These are phyloP conservation scores for Bipolaris bicolor DNA, from an alignment of 2,329 filamentous ascomycete genomes.

Conservation along the genomic window DNA sequence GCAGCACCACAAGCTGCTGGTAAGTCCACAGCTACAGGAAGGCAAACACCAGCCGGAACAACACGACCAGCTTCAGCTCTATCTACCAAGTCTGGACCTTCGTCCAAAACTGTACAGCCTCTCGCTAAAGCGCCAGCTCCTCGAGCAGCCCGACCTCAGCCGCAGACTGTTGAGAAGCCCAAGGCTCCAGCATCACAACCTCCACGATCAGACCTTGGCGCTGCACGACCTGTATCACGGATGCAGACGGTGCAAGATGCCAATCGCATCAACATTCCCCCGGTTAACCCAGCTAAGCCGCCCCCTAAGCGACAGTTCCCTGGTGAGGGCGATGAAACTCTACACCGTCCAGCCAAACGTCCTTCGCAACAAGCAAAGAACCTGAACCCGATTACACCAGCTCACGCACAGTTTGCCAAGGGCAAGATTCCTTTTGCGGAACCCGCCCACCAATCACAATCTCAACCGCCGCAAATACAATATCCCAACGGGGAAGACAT, in stretches of 20 bases:
- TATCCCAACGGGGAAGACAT: conserved; percentile 91
- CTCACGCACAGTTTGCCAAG: conserved; percentile 78
- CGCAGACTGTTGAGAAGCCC: conserved; percentile 72
- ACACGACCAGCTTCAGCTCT: conserved; percentile 40
- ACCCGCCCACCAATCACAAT: conserved; percentile 57
- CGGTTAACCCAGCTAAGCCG: conserved; percentile 71
- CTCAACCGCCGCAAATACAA: conserved; percentile 65
- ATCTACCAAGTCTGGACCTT: conserved; percentile 27
- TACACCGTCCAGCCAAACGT: conserved; percentile 50
- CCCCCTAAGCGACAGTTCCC: conserved; percentile 76
- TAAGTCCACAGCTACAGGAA: conserved; percentile 57
- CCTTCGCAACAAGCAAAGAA: conserved; percentile 53
- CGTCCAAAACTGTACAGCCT: conserved; percentile 30
- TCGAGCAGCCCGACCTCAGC: conserved; percentile 40
- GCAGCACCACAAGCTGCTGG: conserved; percentile 27
- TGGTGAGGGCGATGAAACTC: conserved; percentile 70
- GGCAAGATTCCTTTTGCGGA: conserved; percentile 89
- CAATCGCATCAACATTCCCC: conserved; percentile 59
- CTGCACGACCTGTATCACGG: conserved; percentile 63
- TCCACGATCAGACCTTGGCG: conserved; percentile 57
- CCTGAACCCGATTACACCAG: conserved; percentile 52
- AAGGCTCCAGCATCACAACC: conserved; percentile 42
- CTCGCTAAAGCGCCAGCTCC: conserved; percentile 35
- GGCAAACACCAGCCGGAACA: conserved; percentile 50
- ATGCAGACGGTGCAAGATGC: conserved; percentile 67